Evolutionary conservation across 768 basidiomycete genomes (phyloP).

Genomic region (Sporobolomyces phaffii): DNA sequence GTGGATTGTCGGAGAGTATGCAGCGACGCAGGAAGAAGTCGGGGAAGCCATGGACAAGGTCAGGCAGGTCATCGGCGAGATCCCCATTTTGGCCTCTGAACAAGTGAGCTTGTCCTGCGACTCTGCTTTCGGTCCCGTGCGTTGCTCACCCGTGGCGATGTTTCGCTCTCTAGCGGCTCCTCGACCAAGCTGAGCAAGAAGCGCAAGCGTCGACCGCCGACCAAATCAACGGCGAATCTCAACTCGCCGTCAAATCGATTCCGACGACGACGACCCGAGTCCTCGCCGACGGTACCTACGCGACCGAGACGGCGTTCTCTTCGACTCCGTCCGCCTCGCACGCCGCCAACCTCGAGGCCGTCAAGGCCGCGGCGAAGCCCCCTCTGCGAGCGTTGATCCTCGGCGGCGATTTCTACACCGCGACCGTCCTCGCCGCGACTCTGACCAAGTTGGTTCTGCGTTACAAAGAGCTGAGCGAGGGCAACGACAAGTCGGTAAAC

Average conservation of each 20-base stretch:
- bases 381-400: constrained; percentile 83
- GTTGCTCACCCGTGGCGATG: too few relatives aligned
- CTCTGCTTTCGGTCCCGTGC: too few relatives aligned
- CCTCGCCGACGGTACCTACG: constrained; percentile 93
- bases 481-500: constrained; percentile 55
- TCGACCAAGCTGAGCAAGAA: constrained; percentile 67
- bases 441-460: constrained; percentile 86
- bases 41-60: constrained; percentile 68
- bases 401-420: constrained; percentile 96
- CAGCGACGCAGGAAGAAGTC: constrained; percentile 61
- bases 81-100: constrained; percentile 92
- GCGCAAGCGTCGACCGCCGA: constrained; percentile 47
- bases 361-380: constrained; percentile 81
- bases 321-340: constrained; percentile 45
- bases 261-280: constrained; percentile 59
- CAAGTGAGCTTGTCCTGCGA: constrained; percentile 56
- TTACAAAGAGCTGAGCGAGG: constrained; percentile 51
- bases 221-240: constrained; percentile 45
- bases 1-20: constrained; percentile 98
- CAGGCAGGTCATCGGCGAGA: constrained; percentile 81
- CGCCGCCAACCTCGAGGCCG: constrained; percentile 63
- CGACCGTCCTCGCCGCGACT: constrained; percentile 77
- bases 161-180: constrained; percentile 49
- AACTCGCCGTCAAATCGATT: constrained; percentile 52
- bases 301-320: constrained; percentile 84